Evolutionary conservation across 2,329 filamentous ascomycete species (phyloP), one percentile per base, ranked within the genome.

Genomic region (Alternaria ventricosa): DNA sequence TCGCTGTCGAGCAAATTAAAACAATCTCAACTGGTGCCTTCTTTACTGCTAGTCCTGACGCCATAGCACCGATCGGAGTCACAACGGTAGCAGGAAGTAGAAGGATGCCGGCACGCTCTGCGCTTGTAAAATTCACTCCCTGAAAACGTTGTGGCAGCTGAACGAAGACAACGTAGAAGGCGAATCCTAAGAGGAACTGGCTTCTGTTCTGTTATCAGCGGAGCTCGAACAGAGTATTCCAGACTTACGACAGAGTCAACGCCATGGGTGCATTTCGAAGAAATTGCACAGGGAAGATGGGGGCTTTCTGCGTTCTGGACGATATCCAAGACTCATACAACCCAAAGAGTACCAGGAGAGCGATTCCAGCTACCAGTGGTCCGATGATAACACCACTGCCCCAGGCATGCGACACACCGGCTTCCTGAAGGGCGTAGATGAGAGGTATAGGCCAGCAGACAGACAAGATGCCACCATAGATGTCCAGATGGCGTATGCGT

Each of bases 101-200:
- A 18, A 75, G 66, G 5, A 78, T 76, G 4, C 75, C 75, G 3
- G 76, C 70, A 23, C 71, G 68, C 43, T 75, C 74, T 18, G 76
- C 75, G 36, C 66, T 74, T 6, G 67, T 75, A 36, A 73, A 69
- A 27, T 78, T 78, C 9, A 77, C 75, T 15, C 58, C 67, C 57
- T 78, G 76, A 36, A 78, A 78, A 55, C 75, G 76, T 55, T 77
- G 75, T 1, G 75, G 76, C 22, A 78, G 66, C 33, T 77, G 73
- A 9, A 78, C 72, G 51, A 77, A 73, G 8, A 71, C 64, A 20
- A 70, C 69, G 25, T 71, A 74, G 58, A 74, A 77, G 0, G 75
- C 72, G 67, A 77, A 70, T 5, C 75, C 76, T 8, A 73, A 57
- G 7, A 78, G 69, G 36, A 76, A 71, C 61, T 71, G 67, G 49